Evolutionary conservation across 2,329 filamentous ascomycete species (phyloP), one percentile per base, ranked within the genome.

Genomic region (Allantophomopsis lycopodina): DNA sequence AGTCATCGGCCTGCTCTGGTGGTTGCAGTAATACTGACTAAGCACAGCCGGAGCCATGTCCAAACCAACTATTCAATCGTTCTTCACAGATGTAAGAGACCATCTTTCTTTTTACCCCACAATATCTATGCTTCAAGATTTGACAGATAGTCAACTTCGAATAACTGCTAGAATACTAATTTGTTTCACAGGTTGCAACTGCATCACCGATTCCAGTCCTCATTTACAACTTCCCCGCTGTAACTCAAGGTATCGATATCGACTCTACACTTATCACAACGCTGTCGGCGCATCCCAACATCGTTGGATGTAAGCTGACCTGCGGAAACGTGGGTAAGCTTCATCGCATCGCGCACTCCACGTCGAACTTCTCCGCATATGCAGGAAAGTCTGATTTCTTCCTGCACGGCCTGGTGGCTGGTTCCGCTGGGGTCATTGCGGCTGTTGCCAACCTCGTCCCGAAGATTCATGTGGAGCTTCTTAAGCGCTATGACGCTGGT

Each of bases 321-420:
- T 61, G 58, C 39, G 58, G 58, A 7, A 51, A 51, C 23, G 55
- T 58, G 41, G 64, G 58, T 5, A 66, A 66, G 44, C 57, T 66
- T 35, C 66, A 67, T 13, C 60, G 52, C 58, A 60, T 48, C 63
- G 46, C 63, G 60, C 40, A 40, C 30, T 40, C 44, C 32, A 42
- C 36, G 36, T 36, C 38, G 6, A 17, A 14, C 10, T 35, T 36
- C n/a, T 32, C 12, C 17, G 7, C 34, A 15, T 28, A 33, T 10
- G 47, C 39, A 32, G 83, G 83, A 1, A 80, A 86, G 59, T 75
- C 73, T 2, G 82, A 87, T 51, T 86, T 83, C 55, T 57, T 86
- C 17, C 60, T 81, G 37, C 73, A 72, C 2, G 73, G 71, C 0
- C 55, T 81, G 28, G 65, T 66, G 2, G 68, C 69, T 6, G 76